phyloP scores from a whole-genome alignment of 495 filamentous ascomycete genomes.

The Alectoria sarmentosa region DNA sequence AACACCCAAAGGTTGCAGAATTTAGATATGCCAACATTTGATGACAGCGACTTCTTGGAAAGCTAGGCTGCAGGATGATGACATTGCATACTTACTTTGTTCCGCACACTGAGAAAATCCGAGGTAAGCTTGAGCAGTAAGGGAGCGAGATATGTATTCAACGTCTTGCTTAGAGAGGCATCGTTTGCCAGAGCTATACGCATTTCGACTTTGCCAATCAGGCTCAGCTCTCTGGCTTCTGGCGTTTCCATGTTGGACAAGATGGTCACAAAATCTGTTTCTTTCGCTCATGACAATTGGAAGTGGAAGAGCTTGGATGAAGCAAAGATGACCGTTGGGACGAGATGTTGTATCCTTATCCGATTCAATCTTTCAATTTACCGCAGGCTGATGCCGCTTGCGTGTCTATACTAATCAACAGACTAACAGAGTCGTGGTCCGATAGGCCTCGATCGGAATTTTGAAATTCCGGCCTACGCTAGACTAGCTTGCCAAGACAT shows the following conservation, averaged over 20 bases:
- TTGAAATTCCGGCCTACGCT: background rate
- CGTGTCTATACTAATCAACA: background rate
- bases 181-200: slow-evolving; percentile 84
- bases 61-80: background rate
- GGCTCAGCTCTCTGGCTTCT: slow-evolving; percentile 71
- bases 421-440: background rate
- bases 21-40: background rate
- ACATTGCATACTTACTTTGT: slow-evolving; percentile 51
- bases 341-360: background rate
- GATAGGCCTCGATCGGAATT: background rate
- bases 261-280: background rate
- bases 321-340: background rate
- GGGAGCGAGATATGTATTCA: slow-evolving; percentile 73
- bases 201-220: slow-evolving; percentile 87
- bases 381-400: background rate
- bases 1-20: background rate
- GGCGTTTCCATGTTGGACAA: slow-evolving; percentile 25
- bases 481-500: background rate
- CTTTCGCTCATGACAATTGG: background rate
- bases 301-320: background rate
- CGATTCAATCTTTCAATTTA: background rate
- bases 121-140: slow-evolving; percentile 79
- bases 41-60: background rate
- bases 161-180: slow-evolving; percentile 64
- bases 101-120: slow-evolving; percentile 70